Evolutionary conservation across 192 early-diverging fungal genomes (phyloP), one percentile per base, ranked within the genome.

Genomic region (Coemansia sp.): DNA sequence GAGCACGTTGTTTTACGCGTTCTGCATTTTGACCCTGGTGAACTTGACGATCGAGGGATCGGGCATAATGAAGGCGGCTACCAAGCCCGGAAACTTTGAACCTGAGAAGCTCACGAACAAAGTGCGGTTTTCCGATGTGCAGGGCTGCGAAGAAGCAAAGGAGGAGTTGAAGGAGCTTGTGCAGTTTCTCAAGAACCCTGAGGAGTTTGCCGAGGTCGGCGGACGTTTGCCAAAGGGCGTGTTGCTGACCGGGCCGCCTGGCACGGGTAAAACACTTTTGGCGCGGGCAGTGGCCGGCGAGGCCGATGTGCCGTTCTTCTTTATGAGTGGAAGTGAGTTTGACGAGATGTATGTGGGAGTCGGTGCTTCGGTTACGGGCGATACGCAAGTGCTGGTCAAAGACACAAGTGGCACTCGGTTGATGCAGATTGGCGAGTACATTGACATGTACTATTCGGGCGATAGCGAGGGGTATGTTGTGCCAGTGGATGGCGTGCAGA

Each of bases 311-410:
- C 95, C 96, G 3, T 99, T 99, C 80, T 98, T 99, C 73, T 95
- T 96, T 73, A 98, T 99, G 95, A 89, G 88, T 59, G 97, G 96
- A 35, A 88, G 86, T 66, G 97, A 99, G 82, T 98, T 99, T 86
- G 97, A 98, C 80, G 96, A 99, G 74, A 86, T 98, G 71, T 99
- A 97, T 71, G 96, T 99, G 20, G 96, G 96, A 61, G 95, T 98
- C 13, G 97, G 97, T 16, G 95, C 91, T 18, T 81, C 78, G 4
- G 78, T 81, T 22, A 81, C 78, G 14, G 78, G 78, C 47, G 78
- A 81, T 20, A 81, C 78, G 11, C 73, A 59, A n/a, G 78, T 81
- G 23, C 57, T 81, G 11, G 73, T 81, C 24, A 67, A 54, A 41
- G 78, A 80, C 29, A 26, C 12, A 11, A 54, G 45, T 2, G 57